Evolutionary conservation across 768 basidiomycete genomes (phyloP).

Genomic region (Lactarius sanguifluus): DNA sequence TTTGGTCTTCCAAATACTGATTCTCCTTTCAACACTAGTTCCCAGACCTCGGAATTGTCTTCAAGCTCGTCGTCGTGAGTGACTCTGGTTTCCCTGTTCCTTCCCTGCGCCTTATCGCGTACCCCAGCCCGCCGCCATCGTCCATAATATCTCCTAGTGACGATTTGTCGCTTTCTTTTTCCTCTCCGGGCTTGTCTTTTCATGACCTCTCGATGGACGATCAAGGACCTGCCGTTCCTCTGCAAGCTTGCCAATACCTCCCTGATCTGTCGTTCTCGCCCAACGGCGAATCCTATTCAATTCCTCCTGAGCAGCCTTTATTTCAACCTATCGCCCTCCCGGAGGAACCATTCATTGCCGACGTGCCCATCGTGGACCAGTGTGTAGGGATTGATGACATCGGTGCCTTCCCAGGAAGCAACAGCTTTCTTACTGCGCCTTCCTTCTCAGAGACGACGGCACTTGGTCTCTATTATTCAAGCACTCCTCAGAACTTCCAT

Average conservation of each 20-base stretch:
- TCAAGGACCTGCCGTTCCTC: background rate
- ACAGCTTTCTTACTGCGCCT: background rate
- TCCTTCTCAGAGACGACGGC: background rate
- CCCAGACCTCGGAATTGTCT: background rate
- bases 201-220: background rate
- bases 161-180: background rate
- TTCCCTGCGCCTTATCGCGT: background rate
- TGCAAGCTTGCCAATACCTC: constrained; percentile 2
- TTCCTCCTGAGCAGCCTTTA: background rate
- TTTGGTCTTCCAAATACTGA: background rate
- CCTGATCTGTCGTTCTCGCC: background rate
- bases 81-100: background rate
- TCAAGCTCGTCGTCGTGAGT: constrained; percentile 13
- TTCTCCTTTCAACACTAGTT: background rate
- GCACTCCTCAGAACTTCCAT: background rate
- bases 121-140: constrained; percentile 7
- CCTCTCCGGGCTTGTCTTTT: constrained; percentile 2
- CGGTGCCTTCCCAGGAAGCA: background rate
- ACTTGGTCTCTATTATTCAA: constrained; percentile 19
- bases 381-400: background rate
- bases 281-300: background rate
- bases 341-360: background rate
- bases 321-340: background rate
- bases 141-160: constrained; percentile 14
- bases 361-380: background rate